Percentiles rank a stretch among this genome's conserved stretches.
Evolutionary conservation across 1,284 basidiomycete species (phyloP).

Genomic region (Ganoderma resinaceum): DNA sequence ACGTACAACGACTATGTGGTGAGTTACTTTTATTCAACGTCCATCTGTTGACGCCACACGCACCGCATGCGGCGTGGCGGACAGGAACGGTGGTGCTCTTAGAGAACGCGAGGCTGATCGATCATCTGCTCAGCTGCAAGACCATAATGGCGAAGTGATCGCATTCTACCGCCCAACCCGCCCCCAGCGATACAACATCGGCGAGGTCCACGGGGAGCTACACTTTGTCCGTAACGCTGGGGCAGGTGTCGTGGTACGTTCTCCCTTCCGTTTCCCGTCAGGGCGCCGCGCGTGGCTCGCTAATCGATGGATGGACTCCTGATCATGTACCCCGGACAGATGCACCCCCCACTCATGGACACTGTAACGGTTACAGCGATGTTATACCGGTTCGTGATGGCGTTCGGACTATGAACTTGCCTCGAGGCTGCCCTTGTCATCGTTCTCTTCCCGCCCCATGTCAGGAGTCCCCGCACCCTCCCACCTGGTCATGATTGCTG

Average conservation of each 20-base stretch:
- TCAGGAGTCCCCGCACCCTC: constrained; percentile 7
- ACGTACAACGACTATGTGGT: constrained; percentile 66
- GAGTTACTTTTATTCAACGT: constrained; percentile 37
- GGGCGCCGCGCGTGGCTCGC: constrained; percentile 17
- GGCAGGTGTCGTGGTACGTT: constrained; percentile 79
- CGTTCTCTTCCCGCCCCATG: constrained; percentile 13
- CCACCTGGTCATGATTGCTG: constrained; percentile 6
- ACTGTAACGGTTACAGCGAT: constrained; percentile 82
- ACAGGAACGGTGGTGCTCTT: constrained; percentile 7
- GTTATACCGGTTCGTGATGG: constrained; percentile 79
- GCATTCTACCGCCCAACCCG: constrained; percentile 80
- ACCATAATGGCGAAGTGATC: constrained; percentile 69
- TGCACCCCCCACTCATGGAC: constrained; percentile 88
- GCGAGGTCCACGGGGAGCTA: constrained; percentile 83
- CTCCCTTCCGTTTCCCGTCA: constrained; percentile 23
- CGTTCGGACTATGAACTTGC: constrained; percentile 64
- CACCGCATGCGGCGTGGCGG: constrained; percentile 23
- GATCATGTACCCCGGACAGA: constrained; percentile 52
- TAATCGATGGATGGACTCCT: constrained; percentile 29
- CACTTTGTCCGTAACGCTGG: constrained; percentile 81
- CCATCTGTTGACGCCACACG: constrained; percentile 18
- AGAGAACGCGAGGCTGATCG: constrained; percentile 15
- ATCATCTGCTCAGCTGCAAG: constrained; percentile 64
- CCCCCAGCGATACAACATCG: constrained; percentile 79
- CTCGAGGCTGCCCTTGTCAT: constrained; percentile 25